A percentile compares a stretch with the other conserved stretches of the same genome.
phyloP scores from a whole-genome alignment of 1,139 yeast genomes.

The Blastobotrys persicus region DNA sequence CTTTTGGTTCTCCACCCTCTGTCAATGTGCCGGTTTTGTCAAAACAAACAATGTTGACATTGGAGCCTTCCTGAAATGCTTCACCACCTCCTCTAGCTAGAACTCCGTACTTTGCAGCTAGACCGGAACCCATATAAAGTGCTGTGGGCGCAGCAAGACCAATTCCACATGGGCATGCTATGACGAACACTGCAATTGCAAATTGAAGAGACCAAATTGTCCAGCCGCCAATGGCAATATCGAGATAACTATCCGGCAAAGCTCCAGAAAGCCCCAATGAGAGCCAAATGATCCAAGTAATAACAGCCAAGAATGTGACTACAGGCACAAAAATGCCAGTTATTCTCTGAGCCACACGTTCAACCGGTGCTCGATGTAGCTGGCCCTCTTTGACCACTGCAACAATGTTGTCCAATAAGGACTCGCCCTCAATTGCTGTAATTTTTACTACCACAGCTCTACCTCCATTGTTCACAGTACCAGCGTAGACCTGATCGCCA shows the following conservation, averaged over 20 bases:
- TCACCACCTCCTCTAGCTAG: constrained; percentile 79
- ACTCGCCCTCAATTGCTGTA: constrained; percentile 61
- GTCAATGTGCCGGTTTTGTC: constrained; percentile 83
- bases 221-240: constrained; percentile 73
- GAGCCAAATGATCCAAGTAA: constrained; percentile 71
- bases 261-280: constrained; percentile 53
- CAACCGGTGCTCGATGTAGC: constrained; percentile 70
- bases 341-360: constrained; percentile 63
- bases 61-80: constrained; percentile 75
- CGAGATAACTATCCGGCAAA: constrained; percentile 55
- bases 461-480: constrained; percentile 65
- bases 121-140: constrained; percentile 83
- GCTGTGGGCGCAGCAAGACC: constrained; percentile 94
- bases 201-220: constrained; percentile 73
- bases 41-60: constrained; percentile 62
- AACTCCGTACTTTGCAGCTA: constrained; percentile 78
- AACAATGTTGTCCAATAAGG: constrained; percentile 68
- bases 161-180: constrained; percentile 91
- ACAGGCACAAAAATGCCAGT: constrained; percentile 75
- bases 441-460: constrained; percentile 54
- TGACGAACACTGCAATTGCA: constrained; percentile 76
- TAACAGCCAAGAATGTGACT: constrained; percentile 56
- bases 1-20: constrained; percentile 48
- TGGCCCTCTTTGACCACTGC: constrained; percentile 73
- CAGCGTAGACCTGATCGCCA: constrained; percentile 71